Conservation (phyloP, 1,284 basidiomycete species). For the Sutorius eximius region DNA sequence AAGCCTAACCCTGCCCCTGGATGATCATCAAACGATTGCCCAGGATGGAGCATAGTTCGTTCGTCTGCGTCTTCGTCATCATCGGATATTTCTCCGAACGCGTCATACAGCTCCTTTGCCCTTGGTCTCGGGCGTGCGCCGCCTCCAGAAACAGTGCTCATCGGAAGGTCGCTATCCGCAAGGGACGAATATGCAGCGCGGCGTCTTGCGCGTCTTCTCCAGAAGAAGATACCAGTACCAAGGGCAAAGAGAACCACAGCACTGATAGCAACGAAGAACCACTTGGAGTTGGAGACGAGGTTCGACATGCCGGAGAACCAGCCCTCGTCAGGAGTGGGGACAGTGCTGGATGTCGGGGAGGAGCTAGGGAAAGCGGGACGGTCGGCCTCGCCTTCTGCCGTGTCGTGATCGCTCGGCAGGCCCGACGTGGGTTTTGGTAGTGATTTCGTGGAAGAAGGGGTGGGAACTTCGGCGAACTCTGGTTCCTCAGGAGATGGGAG, state of each 20-base stretch:
- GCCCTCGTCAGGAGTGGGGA: conserved; percentile 75
- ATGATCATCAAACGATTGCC: conserved; percentile 22
- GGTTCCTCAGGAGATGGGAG: conserved; percentile 51
- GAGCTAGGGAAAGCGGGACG: conserved; percentile 60
- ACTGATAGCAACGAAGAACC: conserved; percentile 80
- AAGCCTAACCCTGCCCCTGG: conserved; percentile 40
- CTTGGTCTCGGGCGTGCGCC: conserved; percentile 42
- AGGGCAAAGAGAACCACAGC: conserved; percentile 72
- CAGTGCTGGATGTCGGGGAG: conserved; percentile 42
- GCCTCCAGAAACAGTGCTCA: conserved; percentile 56
- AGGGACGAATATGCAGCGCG: conserved; percentile 68
- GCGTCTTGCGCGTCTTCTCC: conserved; percentile 58
- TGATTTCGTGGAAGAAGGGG: conserved; percentile 54
- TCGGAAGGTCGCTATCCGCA: conserved; percentile 71
- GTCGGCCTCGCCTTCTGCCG: conserved; percentile 64
- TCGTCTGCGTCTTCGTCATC: conserved; percentile 75
- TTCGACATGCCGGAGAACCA: conserved; percentile 84
- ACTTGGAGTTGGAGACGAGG: conserved; percentile 74
- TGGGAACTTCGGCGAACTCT: conserved; percentile 36
- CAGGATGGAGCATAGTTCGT: conserved; percentile 51
- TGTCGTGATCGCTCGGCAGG: conserved; percentile 83
- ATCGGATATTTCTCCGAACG: conserved; percentile 83
- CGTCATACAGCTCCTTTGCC: conserved; percentile 87
- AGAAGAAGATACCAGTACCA: conserved; percentile 65
- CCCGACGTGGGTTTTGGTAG: conserved; percentile 85